Conservation (phyloP, 2,329 filamentous ascomycete species). For the Aurifilum marmelostoma region DNA sequence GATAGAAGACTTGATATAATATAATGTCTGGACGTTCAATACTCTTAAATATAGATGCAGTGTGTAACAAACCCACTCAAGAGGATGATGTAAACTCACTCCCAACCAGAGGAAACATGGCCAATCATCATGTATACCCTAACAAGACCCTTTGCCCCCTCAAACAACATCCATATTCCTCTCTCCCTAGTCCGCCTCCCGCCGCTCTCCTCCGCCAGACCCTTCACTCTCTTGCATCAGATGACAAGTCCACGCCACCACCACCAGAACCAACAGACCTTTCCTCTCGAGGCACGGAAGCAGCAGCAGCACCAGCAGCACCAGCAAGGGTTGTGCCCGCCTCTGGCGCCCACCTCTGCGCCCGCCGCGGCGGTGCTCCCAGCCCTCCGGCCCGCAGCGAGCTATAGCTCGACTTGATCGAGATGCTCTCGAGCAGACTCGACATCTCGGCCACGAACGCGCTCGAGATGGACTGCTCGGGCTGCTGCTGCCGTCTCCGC, state of each 20-base stretch:
- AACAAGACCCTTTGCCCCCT: not conserved
- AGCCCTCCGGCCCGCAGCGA: constrained; percentile 12
- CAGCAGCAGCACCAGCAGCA: not conserved
- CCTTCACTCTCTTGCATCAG: not conserved
- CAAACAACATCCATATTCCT: not conserved
- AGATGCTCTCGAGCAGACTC: constrained; percentile 19
- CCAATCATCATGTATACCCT: not conserved
- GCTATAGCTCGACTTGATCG: constrained; percentile 19
- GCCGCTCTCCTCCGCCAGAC: not conserved
- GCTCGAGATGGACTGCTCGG: constrained; percentile 12
- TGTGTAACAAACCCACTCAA: no score
- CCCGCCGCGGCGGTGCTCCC: not conserved
- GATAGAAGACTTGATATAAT: not conserved
- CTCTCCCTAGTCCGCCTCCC: not conserved
- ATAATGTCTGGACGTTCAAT: not conserved
- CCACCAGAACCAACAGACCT: not conserved
- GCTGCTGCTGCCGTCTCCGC: not conserved
- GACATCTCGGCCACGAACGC: constrained; percentile 17
- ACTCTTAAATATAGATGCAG: no score
- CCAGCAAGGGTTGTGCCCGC: not conserved
- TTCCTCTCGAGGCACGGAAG: not conserved
- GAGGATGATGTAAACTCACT: not conserved
- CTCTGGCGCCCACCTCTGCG: not conserved
- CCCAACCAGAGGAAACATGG: not conserved
- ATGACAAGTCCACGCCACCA: not conserved